phyloP scores from a whole-genome alignment of 768 basidiomycete genomes.

The Boletus rufocinnamomeus region DNA sequence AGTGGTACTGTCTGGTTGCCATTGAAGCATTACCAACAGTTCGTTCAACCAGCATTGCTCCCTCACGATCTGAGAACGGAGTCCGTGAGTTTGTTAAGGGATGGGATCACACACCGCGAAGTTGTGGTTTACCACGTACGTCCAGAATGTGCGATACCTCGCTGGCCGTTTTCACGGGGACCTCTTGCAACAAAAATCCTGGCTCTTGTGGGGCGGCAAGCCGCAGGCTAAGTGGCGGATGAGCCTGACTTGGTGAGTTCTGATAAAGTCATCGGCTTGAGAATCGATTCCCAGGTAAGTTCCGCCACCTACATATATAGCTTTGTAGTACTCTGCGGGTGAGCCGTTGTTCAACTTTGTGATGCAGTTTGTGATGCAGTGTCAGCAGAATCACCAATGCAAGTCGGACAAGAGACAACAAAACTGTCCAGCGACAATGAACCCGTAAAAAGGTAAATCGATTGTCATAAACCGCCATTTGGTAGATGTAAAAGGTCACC shows the following conservation, averaged over 20 bases:
- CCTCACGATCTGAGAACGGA: constrained; percentile 47
- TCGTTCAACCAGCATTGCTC: constrained; percentile 89
- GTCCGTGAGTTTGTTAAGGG: not conserved
- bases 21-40: constrained; percentile 57
- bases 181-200: constrained; percentile 68
- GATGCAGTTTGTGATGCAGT: constrained; percentile 28
- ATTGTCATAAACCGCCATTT: not conserved
- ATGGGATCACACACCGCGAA: not conserved
- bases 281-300: not conserved
- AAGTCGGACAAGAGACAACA: not conserved
- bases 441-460: not conserved
- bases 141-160: constrained; percentile 78
- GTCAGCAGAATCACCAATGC: constrained; percentile 14
- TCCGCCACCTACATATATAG: constrained; percentile 57
- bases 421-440: not conserved
- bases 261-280: constrained; percentile 30
- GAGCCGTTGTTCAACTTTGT: constrained; percentile 56
- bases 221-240: constrained; percentile 71
- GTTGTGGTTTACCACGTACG: constrained; percentile 38
- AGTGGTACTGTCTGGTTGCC: constrained; percentile 51
- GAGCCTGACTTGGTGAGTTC: constrained; percentile 63
- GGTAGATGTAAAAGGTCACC: not conserved
- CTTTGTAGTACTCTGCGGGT: constrained; percentile 65
- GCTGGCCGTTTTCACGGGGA: constrained; percentile 70
- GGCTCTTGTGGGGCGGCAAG: constrained; percentile 72